Base-by-base conservation (phyloP, 257 asterid genomes). In the Salvia hispanica region DNA sequence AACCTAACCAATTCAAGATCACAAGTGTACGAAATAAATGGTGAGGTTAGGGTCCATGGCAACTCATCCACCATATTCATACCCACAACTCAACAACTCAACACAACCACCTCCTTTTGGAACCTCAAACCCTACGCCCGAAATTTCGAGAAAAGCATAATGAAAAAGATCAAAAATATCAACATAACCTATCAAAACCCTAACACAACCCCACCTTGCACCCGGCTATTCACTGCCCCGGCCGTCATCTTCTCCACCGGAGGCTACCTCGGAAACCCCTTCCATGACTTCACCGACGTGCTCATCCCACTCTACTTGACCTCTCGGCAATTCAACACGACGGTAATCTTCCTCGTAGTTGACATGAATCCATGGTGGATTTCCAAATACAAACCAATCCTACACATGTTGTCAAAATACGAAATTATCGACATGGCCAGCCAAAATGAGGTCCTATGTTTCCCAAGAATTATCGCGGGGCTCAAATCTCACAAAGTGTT, bases 221-320 rank as follows among this genome's bases (percentile, higher is more conserved):
- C 55, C 31, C 79, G 62, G 15, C 74, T 40, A 13, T 69, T 71
- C 62, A 63, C 16, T 10, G 13, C 59, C 28, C 90, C 88, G 0
- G 90, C 92, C 2, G 6, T 85, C 67, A 54, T 85, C 5, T 84
- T 89, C 83, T 81, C 95, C 16, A 62, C 63, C 6, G 80, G 78
- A 31, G 88, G 92, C 13, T 76, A 83, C 70, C 52, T 83, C 42
- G 83, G 74, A 9, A 86, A 89, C 81, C 77, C 25, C 21, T 89
- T 76, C 82, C 96, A 89, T 67, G 90, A 71, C 55, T 84, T 86
- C 76, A 43, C 82, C 57, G 95, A 89, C 63, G 72, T 86, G 11
- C 51, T 89, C 60, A 58, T 82, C 31, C 94, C 91, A 1, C 75
- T 86, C 18, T 84, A 69, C 71, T 31, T 70, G 7, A 86, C 95